Evolutionary conservation across 164 flowering plant species (phyloP), one percentile per base, ranked within the genome.

Genomic region (Berberis vulgaris): DNA sequence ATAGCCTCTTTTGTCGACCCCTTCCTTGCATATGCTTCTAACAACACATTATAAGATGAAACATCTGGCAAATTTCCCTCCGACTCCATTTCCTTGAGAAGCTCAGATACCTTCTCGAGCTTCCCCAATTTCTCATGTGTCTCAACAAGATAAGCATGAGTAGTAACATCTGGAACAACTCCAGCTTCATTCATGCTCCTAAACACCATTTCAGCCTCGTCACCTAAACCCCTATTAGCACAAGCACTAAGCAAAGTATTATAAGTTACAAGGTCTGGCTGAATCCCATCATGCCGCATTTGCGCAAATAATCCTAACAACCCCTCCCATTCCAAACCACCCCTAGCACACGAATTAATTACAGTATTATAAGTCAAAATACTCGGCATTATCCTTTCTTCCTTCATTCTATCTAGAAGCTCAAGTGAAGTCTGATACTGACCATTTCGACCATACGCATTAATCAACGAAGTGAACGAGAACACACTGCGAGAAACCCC

Each of bases 201-300:
- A 71, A 90, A 93, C 54, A 88, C 91, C 96, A 88, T 93, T 73
- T 88, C 98, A 0, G 96, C 98, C 83, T 90, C 94, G 41, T 90
- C 88, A 3, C 91, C 89, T 9, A 93, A 79, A 5, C 83, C 84
- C 59, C 94, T 72, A 65, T 26, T 71, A 26, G 89, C 85, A 72
- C 97, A 93, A 61, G 96, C 96, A 64, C 85, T 71, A 46, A 93
- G 84, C 79, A 93, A 66, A 6, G 89, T 86, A 69, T 93, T 93
- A 74, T 90, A 93, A 45, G 98, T 90, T 7, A 87, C 83, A 26
- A 90, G 71, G 74, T 93, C 98, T 7, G 98, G 97, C 57, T 82
- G 96, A 57, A 93, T 65, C 9, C 94, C 98, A 60, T 86, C 96
- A 68, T 93, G 97, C 70, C 94, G 68, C 96, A 93, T 93, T 64